Evolutionary conservation across 208 protist species (phyloP), one percentile per base, ranked within the genome.

Genomic region (Trypanosoma rangeli): DNA sequence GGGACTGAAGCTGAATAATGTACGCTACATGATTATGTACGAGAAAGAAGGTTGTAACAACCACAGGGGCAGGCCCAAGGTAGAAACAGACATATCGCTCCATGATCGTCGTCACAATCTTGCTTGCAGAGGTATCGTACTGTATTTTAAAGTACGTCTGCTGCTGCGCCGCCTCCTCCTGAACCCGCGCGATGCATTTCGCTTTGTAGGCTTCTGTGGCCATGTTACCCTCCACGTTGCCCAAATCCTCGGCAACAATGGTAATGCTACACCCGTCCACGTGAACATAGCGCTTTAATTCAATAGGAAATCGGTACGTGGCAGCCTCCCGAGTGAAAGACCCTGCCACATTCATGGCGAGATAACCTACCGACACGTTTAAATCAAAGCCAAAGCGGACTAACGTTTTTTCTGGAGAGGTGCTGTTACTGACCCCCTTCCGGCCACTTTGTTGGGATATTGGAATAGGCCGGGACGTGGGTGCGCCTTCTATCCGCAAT

Each of bases 31-130:
- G 60, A 53, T 59, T 63, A 13, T 46, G 50, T 33, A 86, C 70
- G 20, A 89, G 70, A 61, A 86, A 87, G 56, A 89, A 89, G 64
- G 61, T 57, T 16, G 72, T 70, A 22, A 76, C 68, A 20, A 79
- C 71, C 35, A 85, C 74, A 5, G 83, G 83, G 13, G 78, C 68
- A 33, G 83, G 71, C 22, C 86, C 86, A 44, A 84, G 61, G 53
- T 80, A 68, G 16, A 75, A 57, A 56, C 71, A 80, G 20, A 83
- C 61, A 74, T 87, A 89, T 1, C 42, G 58, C 49, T 89, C 76
- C 78, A 92, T 84, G 50, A 86, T 74, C 0, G 81, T 92, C 29
- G 86, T 92, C 4, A 85, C 78, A 57, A 89, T 70, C 44, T 65
- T 78, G 46, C 65, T 72, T 15, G 86, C 83, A 3, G 70, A 42